Conservation (phyloP, 2,329 filamentous ascomycete genomes). For the Sporothrix protearum region DNA sequence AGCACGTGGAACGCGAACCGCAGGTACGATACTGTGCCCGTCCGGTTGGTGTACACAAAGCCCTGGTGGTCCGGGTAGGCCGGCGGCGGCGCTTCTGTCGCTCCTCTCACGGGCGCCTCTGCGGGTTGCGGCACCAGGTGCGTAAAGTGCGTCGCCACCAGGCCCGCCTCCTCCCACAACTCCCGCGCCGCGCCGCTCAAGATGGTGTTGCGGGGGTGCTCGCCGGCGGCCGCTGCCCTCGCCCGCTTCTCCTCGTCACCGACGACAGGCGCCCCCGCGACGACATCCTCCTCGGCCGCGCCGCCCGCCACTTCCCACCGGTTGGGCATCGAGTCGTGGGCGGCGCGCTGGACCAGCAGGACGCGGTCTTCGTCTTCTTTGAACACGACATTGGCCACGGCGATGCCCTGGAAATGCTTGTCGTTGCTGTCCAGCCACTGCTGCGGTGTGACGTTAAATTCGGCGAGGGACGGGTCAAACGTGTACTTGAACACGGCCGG, state of each 20-base stretch:
- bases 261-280: background rate
- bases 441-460: constrained; percentile 28
- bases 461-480: constrained; percentile 26
- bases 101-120: background rate
- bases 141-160: constrained; percentile 33
- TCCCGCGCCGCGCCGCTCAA: constrained; percentile 40
- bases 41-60: constrained; percentile 31
- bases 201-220: constrained; percentile 31
- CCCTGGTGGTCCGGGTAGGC: constrained; percentile 19
- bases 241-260: background rate
- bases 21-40: constrained; percentile 26
- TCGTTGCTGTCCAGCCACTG: constrained; percentile 29
- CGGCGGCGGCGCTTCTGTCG: background rate
- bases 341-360: constrained; percentile 41
- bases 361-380: constrained; percentile 33
- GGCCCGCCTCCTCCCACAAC: constrained; percentile 43
- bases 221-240: background rate
- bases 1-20: constrained; percentile 34
- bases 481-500: constrained; percentile 31
- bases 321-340: constrained; percentile 40
- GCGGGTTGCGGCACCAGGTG: constrained; percentile 25
- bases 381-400: constrained; percentile 35
- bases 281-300: constrained; percentile 37
- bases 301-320: constrained; percentile 45
- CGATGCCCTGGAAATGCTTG: constrained; percentile 28